Evolutionary conservation across 1,139 yeast species (phyloP), one percentile per base, ranked within the genome.

Genomic region (Taphrina communis): DNA sequence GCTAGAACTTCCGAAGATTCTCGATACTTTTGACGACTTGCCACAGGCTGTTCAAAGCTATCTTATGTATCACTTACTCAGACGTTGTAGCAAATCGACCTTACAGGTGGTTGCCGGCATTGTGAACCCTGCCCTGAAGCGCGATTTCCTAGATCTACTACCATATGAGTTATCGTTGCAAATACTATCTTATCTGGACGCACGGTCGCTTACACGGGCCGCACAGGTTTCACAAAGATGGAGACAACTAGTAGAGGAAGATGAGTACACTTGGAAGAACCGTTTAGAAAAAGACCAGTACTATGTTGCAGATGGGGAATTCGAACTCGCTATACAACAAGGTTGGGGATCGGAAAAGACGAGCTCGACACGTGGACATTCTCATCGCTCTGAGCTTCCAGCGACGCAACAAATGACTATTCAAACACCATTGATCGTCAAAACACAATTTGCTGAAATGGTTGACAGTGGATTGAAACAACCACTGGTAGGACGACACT

Each of bases 81-180:
- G 88, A 70, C 83, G 83, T 60, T 83, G 89, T 68, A 86, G 88
- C 74, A 82, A 97, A 70, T 79, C 85, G 14, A 84, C 92, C 5
- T 81, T 94, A 62, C 88, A 95, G 67, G 84, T 89, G 46, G 79
- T 94, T 68, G 83, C 86, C 50, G 84, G 85, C 25, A 76, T 85
- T 11, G 82, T 94, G 25, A 83, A 84, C 63, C 81, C 82, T 48
- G 84, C 88, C 21, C 82, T 94, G 75, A 85, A 85, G 73, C 84
- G 95, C 73, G 98, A 94, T 76, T 79, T 94, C 57, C 77, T 94
- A 14, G 78, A 86, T 31, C 81, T 84, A 68, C 79, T 94, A 36
- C 99, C 99, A 0, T 76, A 85, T 2, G 98, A 94, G 76, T 81
- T 94, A n/a, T 79, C 92, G 0, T 81, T 85, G 74, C 84, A 86